These are phyloP conservation scores for Trypanosoma avium DNA, from an alignment of 208 protist genomes.

Conservation along the genomic window DNA sequence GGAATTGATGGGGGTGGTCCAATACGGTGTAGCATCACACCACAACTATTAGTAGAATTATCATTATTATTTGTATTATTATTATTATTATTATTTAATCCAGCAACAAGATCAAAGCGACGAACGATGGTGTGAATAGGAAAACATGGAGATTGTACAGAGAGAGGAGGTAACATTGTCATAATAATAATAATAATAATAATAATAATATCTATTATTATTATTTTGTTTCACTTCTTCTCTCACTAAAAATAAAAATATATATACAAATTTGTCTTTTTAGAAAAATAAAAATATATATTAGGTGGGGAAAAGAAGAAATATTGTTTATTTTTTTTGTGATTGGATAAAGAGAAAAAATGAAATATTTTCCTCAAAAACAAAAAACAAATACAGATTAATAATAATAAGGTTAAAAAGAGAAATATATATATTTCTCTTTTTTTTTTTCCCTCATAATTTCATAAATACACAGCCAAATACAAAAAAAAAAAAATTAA, in stretches of 20 bases:
- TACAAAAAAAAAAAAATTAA: conserved; percentile 7
- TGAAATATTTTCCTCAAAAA: background rate
- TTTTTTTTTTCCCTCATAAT: background rate
- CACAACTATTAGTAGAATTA: too few species aligned
- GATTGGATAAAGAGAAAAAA: too few species aligned
- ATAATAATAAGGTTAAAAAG: conserved; percentile 7
- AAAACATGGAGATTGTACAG: conserved; percentile 17
- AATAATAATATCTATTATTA: too few species aligned
- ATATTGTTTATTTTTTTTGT: too few species aligned
- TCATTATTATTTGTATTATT: too few species aligned
- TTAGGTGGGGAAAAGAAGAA: conserved; percentile 11
- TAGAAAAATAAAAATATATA: conserved; percentile 2
- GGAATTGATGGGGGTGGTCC: conserved; percentile 1
- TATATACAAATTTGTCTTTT: too few species aligned
- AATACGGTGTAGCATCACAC: conserved; percentile 9
- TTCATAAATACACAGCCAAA: background rate
- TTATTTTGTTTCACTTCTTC: too few species aligned
- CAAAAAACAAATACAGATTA: conserved; percentile 21
- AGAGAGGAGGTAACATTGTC: background rate
- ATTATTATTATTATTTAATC: too few species aligned
- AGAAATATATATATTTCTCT: conserved; percentile 17
- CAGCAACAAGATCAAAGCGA: conserved; percentile 14
- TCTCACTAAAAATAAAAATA: too few species aligned
- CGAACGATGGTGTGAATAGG: conserved; percentile 17
- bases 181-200: too few species aligned